Base-by-base conservation (phyloP, 257 asterid species). In the Linderniella brevidens region DNA sequence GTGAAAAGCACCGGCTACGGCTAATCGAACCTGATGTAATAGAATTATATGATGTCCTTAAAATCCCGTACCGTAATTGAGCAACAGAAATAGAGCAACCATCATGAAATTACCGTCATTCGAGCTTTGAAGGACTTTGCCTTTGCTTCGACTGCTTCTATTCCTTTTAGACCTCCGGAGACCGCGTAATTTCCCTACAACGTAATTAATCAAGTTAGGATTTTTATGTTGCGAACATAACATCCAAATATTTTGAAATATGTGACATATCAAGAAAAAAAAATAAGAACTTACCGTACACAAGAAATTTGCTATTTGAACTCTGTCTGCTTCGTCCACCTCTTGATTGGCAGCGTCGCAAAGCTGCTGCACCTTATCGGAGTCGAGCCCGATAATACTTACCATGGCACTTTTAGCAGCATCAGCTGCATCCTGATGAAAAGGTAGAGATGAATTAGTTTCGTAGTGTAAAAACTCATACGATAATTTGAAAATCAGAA, bases 1-100 rank as follows among this genome's bases (percentile, higher is more conserved):
- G 72, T 90, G 96, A 61, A 90, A 85, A 48, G 94, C 99, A 59
- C 99, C 99, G 3, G 94, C 94, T 54, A 90, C 99, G 38, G 96
- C 96, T 64, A 90, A 68, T 11, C 94, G 80, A 48, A 85, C 95
- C 95, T 83, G 61, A 45, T 8, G 14, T 51, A 42, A 37, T 50
- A 47, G 40, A 17, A 50, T 17, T 20, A 37, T 49, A 49, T 19
- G 50, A 58, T 35, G 47, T 19, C 17, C 11, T 55, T 17, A 52
- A 59, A 40, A 59, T 43, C 12, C 6, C 46, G 53, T 13, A 8
- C 11, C 15, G 18, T 48, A 25, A 48, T 47, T 17, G 35, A n/a
- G 12, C 11, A 17, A 50, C 39, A 47, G 16, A 19, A 25, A 14
- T 35, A 17, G 50, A n/a, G 10, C 10, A n/a, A 46, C 13, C 9